Base-by-base conservation (phyloP, 2,329 filamentous ascomycete species). In the Pseudofabraea citricarpa region DNA sequence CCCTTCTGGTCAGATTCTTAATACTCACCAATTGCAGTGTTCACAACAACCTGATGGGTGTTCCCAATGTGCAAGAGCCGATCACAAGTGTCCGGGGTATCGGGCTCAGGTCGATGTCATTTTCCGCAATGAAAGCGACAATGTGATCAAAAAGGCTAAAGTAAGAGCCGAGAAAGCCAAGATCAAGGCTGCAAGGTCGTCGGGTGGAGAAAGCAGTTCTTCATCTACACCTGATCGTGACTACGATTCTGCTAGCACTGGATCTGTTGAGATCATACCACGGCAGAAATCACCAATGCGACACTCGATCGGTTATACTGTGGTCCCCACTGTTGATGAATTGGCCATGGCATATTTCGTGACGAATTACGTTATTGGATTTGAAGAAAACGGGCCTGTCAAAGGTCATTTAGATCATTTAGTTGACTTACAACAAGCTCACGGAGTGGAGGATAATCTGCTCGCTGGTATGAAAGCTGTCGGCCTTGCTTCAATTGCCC, bases 121-220 rank as follows among this genome's bases (percentile, higher is more conserved):
- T 66, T 79, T 79, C 51, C 70, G 75, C 32, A 73, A 79, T 53
- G 72, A 79, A 56, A 79, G 72, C 49, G 69, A 67, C 23, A 72
- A 75, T 55, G 74, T 79, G 43, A 74, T 74, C 65, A 71, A 40
- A 20, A 66, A 53, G 62, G 72, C 70, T 36, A 57, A 65, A 44
- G 64, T 63, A 5, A 60, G 58, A 51, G 62, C 57, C 56, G 47
- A 48, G 22, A 55, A 50, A 33, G 33, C 43, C 19, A 44, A 45
- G 32, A 13, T 16, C 15, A 40, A 43, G 12, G 24, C 45, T 24
- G 31, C 42, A 2, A 9, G 24, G 15, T 48, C 38, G 16, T 41
- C 31, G 35, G 27, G 23, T 12, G 16, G 29, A 38, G 41, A 19
- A 22, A 16, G 20, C 33, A 33, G 19, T 20, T 7, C 15, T 15